Conservation (phyloP, 345 rosid genomes). For the Conringia planisiliqua region DNA sequence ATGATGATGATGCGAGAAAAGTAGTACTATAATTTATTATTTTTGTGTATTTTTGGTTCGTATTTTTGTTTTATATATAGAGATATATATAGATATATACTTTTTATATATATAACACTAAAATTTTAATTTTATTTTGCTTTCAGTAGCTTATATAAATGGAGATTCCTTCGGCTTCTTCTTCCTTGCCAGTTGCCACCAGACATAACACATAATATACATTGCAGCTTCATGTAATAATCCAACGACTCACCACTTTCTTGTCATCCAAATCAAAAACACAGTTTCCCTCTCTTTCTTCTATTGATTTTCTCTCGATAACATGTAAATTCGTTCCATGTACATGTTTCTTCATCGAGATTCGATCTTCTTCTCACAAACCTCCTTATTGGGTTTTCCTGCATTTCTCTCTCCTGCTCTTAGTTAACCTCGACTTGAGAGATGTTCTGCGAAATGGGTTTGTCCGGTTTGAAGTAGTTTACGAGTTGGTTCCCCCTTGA, state of each 20-base stretch:
- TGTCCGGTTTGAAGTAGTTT: constrained; percentile 18
- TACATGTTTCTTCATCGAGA: constrained; percentile 12
- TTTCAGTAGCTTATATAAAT: constrained; percentile 25
- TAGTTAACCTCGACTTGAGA: background rate
- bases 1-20: background rate
- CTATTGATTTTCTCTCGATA: background rate
- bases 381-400: constrained; percentile 1
- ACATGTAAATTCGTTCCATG: constrained; percentile 28
- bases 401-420: constrained; percentile 24
- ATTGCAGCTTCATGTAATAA: constrained; percentile 21
- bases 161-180: constrained; percentile 21
- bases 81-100: background rate
- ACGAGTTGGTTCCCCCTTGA: background rate
- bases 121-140: background rate
- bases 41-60: background rate
- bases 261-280: background rate
- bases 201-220: constrained; percentile 13
- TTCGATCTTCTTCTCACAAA: background rate
- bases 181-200: constrained; percentile 32
- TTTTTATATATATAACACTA: background rate
- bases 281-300: background rate
- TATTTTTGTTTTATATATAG: background rate
- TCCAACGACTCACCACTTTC: constrained; percentile 19
- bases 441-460: constrained; percentile 33
- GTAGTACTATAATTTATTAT: background rate